Conservation (phyloP, 768 basidiomycete genomes). For the Boletellus ananiceps region DNA sequence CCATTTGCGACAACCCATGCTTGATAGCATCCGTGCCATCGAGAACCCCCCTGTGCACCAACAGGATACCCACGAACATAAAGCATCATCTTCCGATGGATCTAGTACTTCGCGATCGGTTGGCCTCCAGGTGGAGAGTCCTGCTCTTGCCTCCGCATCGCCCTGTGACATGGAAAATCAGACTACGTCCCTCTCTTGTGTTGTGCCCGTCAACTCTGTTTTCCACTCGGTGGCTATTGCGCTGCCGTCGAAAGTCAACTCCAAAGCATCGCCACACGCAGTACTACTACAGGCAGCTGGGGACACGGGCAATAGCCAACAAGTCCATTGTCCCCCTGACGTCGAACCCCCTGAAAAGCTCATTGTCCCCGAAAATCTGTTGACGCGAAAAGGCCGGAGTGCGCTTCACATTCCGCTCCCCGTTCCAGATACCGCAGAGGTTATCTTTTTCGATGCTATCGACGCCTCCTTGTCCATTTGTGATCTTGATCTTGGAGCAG, state of each 20-base stretch:
- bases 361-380: neutral
- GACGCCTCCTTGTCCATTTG: neutral
- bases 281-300: neutral
- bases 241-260: neutral
- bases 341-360: neutral
- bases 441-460: conserved; percentile 13
- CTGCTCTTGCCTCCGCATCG: neutral
- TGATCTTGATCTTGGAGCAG: conserved; percentile 1
- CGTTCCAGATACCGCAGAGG: conserved; percentile 12
- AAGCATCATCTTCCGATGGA: neutral
- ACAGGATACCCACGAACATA: neutral
- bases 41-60: neutral
- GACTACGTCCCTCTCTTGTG: neutral
- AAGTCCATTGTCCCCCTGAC: neutral
- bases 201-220: neutral
- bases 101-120: neutral
- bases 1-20: conserved; percentile 19
- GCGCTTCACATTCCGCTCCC: conserved; percentile 12
- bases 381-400: neutral
- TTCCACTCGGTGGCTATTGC: neutral
- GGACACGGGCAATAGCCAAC: neutral
- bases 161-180: neutral
- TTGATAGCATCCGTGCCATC: conserved; percentile 7
- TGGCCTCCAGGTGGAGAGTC: neutral
- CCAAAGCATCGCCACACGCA: neutral